Percentiles rank a stretch among this genome's conserved stretches.
phyloP scores from a whole-genome alignment of 2,329 filamentous ascomycete species.

The Westerdykella sp. region DNA sequence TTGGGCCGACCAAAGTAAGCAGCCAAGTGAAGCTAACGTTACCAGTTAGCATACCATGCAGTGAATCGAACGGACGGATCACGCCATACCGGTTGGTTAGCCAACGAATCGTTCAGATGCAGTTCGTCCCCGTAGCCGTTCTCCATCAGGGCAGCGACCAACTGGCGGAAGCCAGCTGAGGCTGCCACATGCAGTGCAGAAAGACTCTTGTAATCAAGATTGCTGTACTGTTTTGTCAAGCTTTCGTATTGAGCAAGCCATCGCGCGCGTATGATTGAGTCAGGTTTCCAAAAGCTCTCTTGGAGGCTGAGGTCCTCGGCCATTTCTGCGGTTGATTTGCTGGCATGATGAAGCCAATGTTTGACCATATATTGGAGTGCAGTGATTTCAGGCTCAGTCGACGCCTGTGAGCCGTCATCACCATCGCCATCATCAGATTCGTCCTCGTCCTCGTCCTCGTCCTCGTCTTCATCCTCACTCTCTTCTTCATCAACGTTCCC shows the following conservation, averaged over 20 bases:
- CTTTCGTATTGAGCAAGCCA: constrained; percentile 3
- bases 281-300: constrained; percentile 1
- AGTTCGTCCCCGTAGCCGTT: constrained; percentile 2
- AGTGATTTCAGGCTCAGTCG: not conserved
- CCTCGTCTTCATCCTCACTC: constrained; percentile 1
- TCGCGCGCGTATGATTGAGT: not conserved
- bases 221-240: not conserved
- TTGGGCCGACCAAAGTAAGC: constrained; percentile 2
- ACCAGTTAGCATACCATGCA: not conserved
- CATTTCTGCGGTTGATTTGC: constrained; percentile 3
- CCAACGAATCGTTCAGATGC: not conserved
- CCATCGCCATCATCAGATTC: constrained; percentile 1
- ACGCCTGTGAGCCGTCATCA: not conserved
- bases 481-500: not conserved
- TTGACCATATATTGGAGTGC: constrained; percentile 5
- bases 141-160: constrained; percentile 1
- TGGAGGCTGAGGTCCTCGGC: constrained; percentile 3
- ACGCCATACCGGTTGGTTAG: not conserved
- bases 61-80: not conserved
- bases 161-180: not conserved
- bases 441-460: constrained; percentile 1
- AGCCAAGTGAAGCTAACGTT: constrained; percentile 2
- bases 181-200: constrained; percentile 2
- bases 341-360: constrained; percentile 5
- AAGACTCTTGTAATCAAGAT: not conserved